Conservation (phyloP, 768 basidiomycete species). For the Russula griseocarnosa region DNA sequence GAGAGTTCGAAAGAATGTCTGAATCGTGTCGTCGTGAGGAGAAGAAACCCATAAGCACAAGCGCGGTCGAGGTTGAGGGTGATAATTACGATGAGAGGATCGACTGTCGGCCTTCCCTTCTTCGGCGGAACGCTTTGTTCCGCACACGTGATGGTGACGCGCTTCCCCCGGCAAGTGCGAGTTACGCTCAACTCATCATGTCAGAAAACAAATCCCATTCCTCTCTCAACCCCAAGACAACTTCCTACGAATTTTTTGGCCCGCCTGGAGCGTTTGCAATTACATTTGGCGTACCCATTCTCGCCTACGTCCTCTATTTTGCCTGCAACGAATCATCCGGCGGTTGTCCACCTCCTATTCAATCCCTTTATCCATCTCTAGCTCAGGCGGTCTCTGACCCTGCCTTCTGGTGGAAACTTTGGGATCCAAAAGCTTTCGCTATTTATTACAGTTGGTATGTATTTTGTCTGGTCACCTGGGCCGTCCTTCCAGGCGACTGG, state of each 20-base stretch:
- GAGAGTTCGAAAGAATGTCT: conserved; percentile 23
- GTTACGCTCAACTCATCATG: conserved; percentile 9
- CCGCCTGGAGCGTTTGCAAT: conserved; percentile 73
- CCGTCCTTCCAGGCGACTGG: conserved; percentile 59
- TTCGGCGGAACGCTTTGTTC: background rate
- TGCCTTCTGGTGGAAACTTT: conserved; percentile 70
- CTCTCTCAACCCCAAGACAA: conserved; percentile 62
- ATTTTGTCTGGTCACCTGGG: conserved; percentile 83
- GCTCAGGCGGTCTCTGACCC: conserved; percentile 44
- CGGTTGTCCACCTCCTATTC: conserved; percentile 59
- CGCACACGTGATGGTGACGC: conserved; percentile 18
- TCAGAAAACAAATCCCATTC: background rate
- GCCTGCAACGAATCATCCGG: conserved; percentile 67
- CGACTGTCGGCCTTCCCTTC: conserved; percentile 11
- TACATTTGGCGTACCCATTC: conserved; percentile 62
- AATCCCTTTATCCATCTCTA: conserved; percentile 42
- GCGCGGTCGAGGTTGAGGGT: background rate
- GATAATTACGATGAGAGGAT: background rate
- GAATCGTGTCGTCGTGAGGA: conserved; percentile 38
- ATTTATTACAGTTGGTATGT: conserved; percentile 88
- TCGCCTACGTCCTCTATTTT: conserved; percentile 73
- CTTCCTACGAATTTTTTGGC: conserved; percentile 75
- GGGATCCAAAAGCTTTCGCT: conserved; percentile 73
- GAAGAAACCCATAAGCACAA: conserved; percentile 40
- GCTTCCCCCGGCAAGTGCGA: background rate